Evolutionary conservation across 2,329 filamentous ascomycete genomes (phyloP), one percentile per base, ranked within the genome.

Genomic region (Sarocladium oryzae): DNA sequence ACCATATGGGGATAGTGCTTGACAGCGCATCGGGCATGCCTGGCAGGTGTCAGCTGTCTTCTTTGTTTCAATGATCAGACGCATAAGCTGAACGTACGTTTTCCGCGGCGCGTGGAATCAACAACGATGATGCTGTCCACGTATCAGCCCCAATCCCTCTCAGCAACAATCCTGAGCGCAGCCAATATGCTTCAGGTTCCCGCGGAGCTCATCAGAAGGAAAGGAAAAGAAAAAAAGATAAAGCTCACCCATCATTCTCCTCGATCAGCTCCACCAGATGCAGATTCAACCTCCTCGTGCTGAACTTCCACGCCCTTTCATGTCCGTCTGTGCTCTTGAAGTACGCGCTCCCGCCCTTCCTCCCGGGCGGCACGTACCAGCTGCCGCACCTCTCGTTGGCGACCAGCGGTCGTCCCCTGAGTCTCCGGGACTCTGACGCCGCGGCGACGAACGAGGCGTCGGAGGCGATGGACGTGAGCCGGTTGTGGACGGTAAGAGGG

Each of bases 271-370:
- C 76, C 48, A 96, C 66, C 15, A 97, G 64, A 56, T 95, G 88
- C 60, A 96, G 64, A 64, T 99, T 99, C 61, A 97, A 69, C 56
- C 93, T 77, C 56, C 93, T 74, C 20, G 85, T 79, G 68, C 88
- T 96, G 63, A 97, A 96, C 55, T 84, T 81, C 93, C 93, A 99
- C 62, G 95, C 84, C 8, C 88, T 85, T 50, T 84, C 83, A 66
- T 99, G 93, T 1, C 93, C 93, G 69, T 99, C 93, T 2, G 93
- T 99, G 69, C 89, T 95, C 75, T 99, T 99, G 71, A 97, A 99
- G 69, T 97, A 99, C 28, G 86, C 88, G 57, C 87, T 90, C 28
- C 81, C 87, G 1, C 64, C 69, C 67, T 92, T 93, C 23, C 62
- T 61, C 7, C 66, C 66, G 0, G 85, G 85, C 30, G 74, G 69